A percentile compares a stretch with the other conserved stretches of the same genome.
These are phyloP conservation scores for Pascua sp. DNA, from an alignment of 1,284 basidiomycete genomes.

Conservation along the genomic window DNA sequence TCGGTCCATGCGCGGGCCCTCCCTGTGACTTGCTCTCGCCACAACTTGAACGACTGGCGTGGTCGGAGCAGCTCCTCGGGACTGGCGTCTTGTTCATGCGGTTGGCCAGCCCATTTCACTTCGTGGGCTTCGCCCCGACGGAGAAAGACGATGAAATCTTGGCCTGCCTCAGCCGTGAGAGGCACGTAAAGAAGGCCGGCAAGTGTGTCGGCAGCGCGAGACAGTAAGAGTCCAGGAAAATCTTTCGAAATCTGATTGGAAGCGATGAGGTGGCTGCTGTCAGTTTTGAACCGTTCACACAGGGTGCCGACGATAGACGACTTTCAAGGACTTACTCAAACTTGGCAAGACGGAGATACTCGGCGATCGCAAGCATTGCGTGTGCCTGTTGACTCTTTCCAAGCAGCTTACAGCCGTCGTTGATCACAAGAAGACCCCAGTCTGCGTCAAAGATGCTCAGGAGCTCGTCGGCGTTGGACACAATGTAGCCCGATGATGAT, in stretches of 20 bases:
- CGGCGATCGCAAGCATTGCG: conserved; percentile 76
- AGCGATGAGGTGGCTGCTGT: conserved; percentile 54
- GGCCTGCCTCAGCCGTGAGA: conserved; percentile 61
- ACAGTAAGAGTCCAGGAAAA: conserved; percentile 70
- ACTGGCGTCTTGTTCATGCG: conserved; percentile 55
- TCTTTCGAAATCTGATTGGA: conserved; percentile 68
- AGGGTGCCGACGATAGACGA: no score
- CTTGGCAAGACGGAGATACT: conserved; percentile 75
- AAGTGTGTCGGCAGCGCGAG: conserved; percentile 66
- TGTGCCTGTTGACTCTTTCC: conserved; percentile 70
- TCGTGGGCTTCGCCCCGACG: conserved; percentile 70
- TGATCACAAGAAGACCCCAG: conserved; percentile 77
- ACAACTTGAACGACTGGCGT: conserved; percentile 73
- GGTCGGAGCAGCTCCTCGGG: conserved; percentile 59
- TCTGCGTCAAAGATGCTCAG: conserved; percentile 80
- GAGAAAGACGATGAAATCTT: conserved; percentile 74
- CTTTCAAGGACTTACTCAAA: conserved; percentile 50
- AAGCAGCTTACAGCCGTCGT: conserved; percentile 79
- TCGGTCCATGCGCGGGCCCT: conserved; percentile 75
- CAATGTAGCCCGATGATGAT: conserved; percentile 62
- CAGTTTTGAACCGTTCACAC: not conserved
- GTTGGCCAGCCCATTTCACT: conserved; percentile 76
- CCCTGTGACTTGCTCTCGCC: conserved; percentile 74
- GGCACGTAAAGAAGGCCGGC: conserved; percentile 78
- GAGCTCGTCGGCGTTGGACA: conserved; percentile 80